Base-by-base conservation (phyloP, 2,329 filamentous ascomycete species). In the Paracoccidioides brasiliensis region DNA sequence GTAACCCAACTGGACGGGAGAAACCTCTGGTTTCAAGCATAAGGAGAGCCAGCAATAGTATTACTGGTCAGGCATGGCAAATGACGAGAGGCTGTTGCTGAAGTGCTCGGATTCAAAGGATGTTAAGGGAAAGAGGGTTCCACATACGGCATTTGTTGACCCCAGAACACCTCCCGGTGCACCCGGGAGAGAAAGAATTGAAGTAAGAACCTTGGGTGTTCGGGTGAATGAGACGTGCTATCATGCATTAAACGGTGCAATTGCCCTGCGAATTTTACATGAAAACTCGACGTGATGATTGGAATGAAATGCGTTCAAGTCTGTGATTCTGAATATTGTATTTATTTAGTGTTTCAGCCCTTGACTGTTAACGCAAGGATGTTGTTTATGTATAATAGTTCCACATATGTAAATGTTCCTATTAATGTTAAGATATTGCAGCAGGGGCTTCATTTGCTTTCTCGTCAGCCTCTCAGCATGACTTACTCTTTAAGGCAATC, bases 201-300 rank as follows among this genome's bases (percentile, higher is more conserved):
- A 96, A 70, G 86, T 95, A 14, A 79, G 90, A 63, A 83, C 87
- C 40, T 75, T 95, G 69, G 69, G 86, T 95, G 0, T 95, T 95
- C 76, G 86, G 85, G 15, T 74, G 61, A 62, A 32, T 3, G 10
- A 30, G 32, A 50, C 4, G 2, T 7, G 22, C 22, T 22, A 22
- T 22, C 22, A 22, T 22, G 22, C 22, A 22, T 22, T 22, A 22
- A 22, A 22, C 22, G 3, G 15, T 12, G 35, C 33, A 7, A 33
- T 3, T 53, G 37, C 1, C 37, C 33, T 41, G n/a, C 15, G 7
- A 40, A 7, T 53, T 46, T 46, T 14, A 22, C 40, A 14, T 49
- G 22, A 22, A 30, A 22, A 3, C 14, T 15, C 15, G 40, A 33
- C 30, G 5, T 42, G 49, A 52, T 37, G 48, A 51, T 51, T 51